Base-by-base conservation (phyloP, 2,329 filamentous ascomycete genomes). In the Aspergillus spinulosporus region DNA sequence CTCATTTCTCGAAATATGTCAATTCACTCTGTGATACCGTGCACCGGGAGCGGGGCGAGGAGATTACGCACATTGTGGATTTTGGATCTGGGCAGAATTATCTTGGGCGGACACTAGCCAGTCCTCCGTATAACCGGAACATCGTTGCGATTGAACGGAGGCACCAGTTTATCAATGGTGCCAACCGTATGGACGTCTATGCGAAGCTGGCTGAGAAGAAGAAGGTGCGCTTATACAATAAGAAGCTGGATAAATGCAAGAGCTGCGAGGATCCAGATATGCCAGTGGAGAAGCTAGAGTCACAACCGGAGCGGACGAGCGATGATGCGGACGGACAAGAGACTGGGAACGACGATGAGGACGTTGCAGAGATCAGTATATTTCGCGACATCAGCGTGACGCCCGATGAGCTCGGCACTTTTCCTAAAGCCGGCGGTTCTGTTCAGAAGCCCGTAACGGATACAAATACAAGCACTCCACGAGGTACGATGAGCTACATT, bases 21-120 rank as follows among this genome's bases (percentile, higher is more conserved):
- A 83, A 90, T 52, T 80, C 83, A 29, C 81, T 96, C 26, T 80
- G 83, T 2, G 69, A 77, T 1, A 76, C 83, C 1, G 82, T 87
- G 42, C 77, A 79, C 0, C 74, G 79, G 47, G 74, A 80, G 11
- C 68, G 71, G 53, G 64, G 74, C 4, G 66, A 72, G 28, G 64
- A 67, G 5, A 86, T 97, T 58, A 90, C 91, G 0, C 92, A 97
- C 75, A 86, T 96, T 57, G 88, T 97, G 48, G 94, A 99, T 74
- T 96, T 97, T 73, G 94, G 94, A 29, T 96, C 92, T 52, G 94
- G 94, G 0, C 93, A 97, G 72, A 97, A 97, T 69, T 99, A 99
- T 68, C 85, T 99, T 3, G 93, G 94, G 0, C 84, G 94, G 45
- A 89, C 90, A 1, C 79, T 99, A 56, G 93, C 93, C 11, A 91